These are phyloP conservation scores for Spathaspora gorwiae DNA, from an alignment of 805 yeast species.

Conservation along the genomic window DNA sequence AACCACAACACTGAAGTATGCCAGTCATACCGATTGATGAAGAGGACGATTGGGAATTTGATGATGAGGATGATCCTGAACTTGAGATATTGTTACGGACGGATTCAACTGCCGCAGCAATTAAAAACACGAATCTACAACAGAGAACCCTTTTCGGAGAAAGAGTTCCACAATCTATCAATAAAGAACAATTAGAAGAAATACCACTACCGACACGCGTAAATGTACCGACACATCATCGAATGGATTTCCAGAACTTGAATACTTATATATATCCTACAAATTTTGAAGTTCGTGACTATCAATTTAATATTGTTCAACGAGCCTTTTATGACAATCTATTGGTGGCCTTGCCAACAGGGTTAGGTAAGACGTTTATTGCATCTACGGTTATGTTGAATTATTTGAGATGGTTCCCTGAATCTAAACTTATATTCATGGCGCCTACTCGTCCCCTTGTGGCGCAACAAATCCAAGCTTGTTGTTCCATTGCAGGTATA, in stretches of 20 bases:
- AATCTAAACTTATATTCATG: slow-evolving; percentile 80
- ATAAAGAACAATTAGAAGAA: slow-evolving; percentile 4
- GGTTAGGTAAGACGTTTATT: slow-evolving; percentile 94
- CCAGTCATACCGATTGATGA: slow-evolving; percentile 4
- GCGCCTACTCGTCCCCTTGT: slow-evolving; percentile 97
- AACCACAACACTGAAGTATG: not conserved
- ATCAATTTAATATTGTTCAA: slow-evolving; percentile 76
- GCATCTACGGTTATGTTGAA: slow-evolving; percentile 93
- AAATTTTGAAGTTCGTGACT: slow-evolving; percentile 78
- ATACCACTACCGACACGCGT: slow-evolving; percentile 2
- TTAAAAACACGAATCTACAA: not conserved
- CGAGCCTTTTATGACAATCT: slow-evolving; percentile 69
- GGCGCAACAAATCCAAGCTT: slow-evolving; percentile 93
- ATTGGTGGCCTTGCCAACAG: slow-evolving; percentile 92
- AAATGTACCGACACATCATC: slow-evolving; percentile 21
- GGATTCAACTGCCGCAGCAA: not conserved
- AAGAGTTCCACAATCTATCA: not conserved
- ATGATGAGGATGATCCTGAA: slow-evolving; percentile 12
- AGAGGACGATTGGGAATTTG: slow-evolving; percentile 9
- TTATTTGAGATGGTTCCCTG: slow-evolving; percentile 78
- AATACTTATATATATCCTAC: slow-evolving; percentile 73
- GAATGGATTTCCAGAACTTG: slow-evolving; percentile 17
- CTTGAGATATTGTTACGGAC: not conserved
- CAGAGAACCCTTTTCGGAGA: not conserved
- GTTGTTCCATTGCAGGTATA: slow-evolving; percentile 81